Evolutionary conservation across 139 green algal genomes (phyloP), one percentile per base, ranked within the genome.

Genomic region (Eudorina sp.): DNA sequence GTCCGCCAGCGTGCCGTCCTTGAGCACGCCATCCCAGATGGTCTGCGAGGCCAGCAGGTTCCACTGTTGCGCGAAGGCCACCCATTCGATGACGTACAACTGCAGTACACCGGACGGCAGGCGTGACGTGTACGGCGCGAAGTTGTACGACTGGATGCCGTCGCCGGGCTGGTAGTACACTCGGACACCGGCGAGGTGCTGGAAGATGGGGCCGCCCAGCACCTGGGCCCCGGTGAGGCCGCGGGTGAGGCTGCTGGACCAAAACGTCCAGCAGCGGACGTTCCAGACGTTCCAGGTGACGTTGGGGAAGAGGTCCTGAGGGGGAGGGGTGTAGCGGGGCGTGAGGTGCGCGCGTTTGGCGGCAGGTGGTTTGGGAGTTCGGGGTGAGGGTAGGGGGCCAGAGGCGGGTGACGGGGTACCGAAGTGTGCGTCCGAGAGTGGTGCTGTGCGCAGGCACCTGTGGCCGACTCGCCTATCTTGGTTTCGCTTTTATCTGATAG

Each of bases 201-300:
- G 81, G 81, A 53, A 87, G 31, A 40, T 36, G 43, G 48, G 27
- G 0, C 81, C 81, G 19, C 25, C 25, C 4, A 68, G 62, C 8
- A 62, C 36, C 0, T 34, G 23, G 5, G 64, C 64, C 5, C 64
- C 38, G 14, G 45, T 48, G 16, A 23, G 4, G 11, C 64, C 81
- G 80, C 48, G 31, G 45, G 46, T n/a, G 25, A 87, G 6, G 55
- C 55, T 77, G 62, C 43, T 45, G 0, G 62, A 36, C 11, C 34
- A 87, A 21, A 79, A 87, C 21, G 81, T 87, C n/a, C 19, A 87
- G 81, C 81, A 87, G 34, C 81, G 62, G 4, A 78, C 38, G 43
- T 38, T 14, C 81, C 81, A 87, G 2, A 79, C 4, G 40, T 48
- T 48, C 81, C 81, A 87, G 0, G 81, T 78, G 31, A 87, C 1